Base-by-base conservation (phyloP, 495 filamentous ascomycete species). In the Chaetomidium leptoderma region DNA sequence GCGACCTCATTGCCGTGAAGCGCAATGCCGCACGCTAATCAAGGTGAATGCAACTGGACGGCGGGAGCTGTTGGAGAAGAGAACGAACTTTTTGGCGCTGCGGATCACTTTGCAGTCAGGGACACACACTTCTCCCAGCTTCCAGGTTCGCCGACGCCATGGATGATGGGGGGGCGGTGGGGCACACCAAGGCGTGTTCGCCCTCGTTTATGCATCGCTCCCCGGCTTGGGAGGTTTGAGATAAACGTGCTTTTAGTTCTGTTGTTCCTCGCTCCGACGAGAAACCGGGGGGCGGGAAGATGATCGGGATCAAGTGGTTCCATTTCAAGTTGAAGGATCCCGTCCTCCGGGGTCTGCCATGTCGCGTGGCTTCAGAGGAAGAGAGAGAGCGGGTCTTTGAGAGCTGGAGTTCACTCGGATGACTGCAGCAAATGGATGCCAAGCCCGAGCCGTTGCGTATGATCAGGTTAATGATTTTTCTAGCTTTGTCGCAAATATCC, bases 161-260 rank as follows among this genome's bases (percentile, higher is more conserved):
- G n/a, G n/a, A n/a, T n/a, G n/a, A n/a, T n/a, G n/a, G n/a, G n/a
- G n/a, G n/a, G n/a, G n/a, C n/a, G 29, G 45, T 48, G 45, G 45
- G 45, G 45, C 45, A 16, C 45, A 17, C 7, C 27, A 37, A 26
- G 7, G n/a, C n/a, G n/a, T n/a, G 40, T 39, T 19, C 13, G 17
- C 35, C 16, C 33, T 51, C 47, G 47, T 50, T 35, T 50, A 50
- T 50, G 47, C 47, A 50, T 46, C 29, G 24, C 26, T 27, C 29
- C 1, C n/a, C n/a, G n/a, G n/a, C 26, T 27, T 29, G 43, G 43
- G 16, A 17, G 24, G 14, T 5, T 39, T n/a, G 36, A 17, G 10
- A 17, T n/a, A 17, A 39, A 39, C 13, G 16, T 39, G 36, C 17
- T 7, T 45, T 26, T 7, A 6, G 14, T 40, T 40, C n/a, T 16